A percentile compares a stretch with the other conserved stretches of the same genome.
phyloP scores from a whole-genome alignment of 1,139 yeast species.

The Lodderomyces elongisporus region DNA sequence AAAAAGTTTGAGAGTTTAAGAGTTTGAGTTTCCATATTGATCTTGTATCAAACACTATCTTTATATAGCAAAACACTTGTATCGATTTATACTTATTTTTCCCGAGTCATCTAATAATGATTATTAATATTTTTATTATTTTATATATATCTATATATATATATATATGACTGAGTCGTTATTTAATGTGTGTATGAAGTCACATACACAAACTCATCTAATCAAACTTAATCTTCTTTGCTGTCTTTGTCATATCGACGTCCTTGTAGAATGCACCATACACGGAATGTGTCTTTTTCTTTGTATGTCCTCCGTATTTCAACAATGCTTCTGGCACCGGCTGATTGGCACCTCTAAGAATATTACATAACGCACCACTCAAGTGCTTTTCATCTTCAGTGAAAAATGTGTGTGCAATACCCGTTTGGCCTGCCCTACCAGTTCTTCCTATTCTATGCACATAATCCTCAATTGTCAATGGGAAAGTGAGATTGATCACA shows the following conservation, averaged over 20 bases:
- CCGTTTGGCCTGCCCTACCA: conserved; percentile 96
- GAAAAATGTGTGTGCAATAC: conserved; percentile 90
- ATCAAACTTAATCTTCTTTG: conserved; percentile 85
- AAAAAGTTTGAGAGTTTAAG: too few relatives aligned
- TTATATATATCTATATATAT: too few relatives aligned
- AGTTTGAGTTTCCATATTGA: too few relatives aligned
- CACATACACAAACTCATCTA: too few relatives aligned
- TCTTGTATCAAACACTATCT: too few relatives aligned
- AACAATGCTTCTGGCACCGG: conserved; percentile 94
- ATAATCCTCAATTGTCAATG: conserved; percentile 94
- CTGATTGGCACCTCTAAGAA: conserved; percentile 89
- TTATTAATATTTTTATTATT: too few relatives aligned
- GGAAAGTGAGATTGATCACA: conserved; percentile 94
- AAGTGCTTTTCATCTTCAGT: conserved; percentile 97
- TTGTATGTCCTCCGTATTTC: conserved; percentile 96
- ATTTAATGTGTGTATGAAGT: too few relatives aligned
- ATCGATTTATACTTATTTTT: too few relatives aligned
- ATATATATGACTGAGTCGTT: too few relatives aligned
- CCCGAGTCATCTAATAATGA: too few relatives aligned
- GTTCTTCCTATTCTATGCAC: conserved; percentile 98
- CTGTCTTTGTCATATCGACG: conserved; percentile 80
- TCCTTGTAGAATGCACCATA: conserved; percentile 96
- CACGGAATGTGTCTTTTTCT: conserved; percentile 93
- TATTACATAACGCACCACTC: conserved; percentile 91
- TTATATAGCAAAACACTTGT: too few relatives aligned